Evolutionary conservation across 1,139 yeast genomes (phyloP).

Genomic region (Candida albicans): DNA sequence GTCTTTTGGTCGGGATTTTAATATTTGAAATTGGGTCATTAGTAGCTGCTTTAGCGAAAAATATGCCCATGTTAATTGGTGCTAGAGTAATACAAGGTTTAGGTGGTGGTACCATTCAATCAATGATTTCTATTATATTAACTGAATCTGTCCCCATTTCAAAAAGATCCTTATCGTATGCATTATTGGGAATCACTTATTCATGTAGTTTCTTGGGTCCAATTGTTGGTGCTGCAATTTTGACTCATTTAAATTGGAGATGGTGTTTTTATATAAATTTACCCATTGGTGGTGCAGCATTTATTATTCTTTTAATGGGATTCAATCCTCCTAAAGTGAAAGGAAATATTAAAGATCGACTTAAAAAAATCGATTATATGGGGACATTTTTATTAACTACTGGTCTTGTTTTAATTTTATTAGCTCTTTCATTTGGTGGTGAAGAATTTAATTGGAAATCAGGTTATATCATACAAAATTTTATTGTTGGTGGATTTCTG

Average conservation of each 20-base stretch:
- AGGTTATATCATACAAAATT: slow-evolving; percentile 52
- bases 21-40: slow-evolving; percentile 65
- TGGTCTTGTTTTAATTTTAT: slow-evolving; percentile 30
- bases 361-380: slow-evolving; percentile 33
- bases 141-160: slow-evolving; percentile 62
- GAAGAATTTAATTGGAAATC: slow-evolving; percentile 41
- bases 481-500: slow-evolving; percentile 53
- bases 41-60: slow-evolving; percentile 54
- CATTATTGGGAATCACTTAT: slow-evolving; percentile 52
- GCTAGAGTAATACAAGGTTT: slow-evolving; percentile 71
- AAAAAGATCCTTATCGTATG: slow-evolving; percentile 51
- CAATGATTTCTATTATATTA: slow-evolving; percentile 56
- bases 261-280: slow-evolving; percentile 76
- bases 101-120: slow-evolving; percentile 73
- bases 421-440: slow-evolving; percentile 38
- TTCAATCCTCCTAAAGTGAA: slow-evolving; percentile 57
- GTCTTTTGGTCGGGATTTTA: slow-evolving; percentile 48
- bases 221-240: slow-evolving; percentile 60
- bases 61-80: slow-evolving; percentile 62
- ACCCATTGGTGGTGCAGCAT: slow-evolving; percentile 63
- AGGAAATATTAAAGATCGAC: slow-evolving; percentile 40
- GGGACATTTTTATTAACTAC: slow-evolving; percentile 30
- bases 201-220: slow-evolving; percentile 60
- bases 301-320: slow-evolving; percentile 40
- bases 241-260: slow-evolving; percentile 67